Evolutionary conservation across 768 basidiomycete genomes (phyloP).

Genomic region (Neoboletus brunneissimus): DNA sequence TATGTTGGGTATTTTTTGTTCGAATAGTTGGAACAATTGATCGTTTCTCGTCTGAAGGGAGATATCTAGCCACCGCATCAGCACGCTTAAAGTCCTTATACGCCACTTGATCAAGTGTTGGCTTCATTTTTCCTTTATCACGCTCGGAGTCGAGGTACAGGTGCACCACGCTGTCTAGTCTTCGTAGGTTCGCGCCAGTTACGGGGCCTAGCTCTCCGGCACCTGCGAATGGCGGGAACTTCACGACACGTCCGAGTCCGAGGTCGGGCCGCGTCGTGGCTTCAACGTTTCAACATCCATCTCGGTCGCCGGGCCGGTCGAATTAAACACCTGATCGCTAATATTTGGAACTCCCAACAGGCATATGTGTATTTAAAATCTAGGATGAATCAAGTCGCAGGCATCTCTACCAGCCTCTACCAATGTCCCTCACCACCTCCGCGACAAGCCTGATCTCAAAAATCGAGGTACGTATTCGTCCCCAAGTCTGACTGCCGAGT

Average conservation of each 20-base stretch:
- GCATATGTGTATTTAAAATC: not conserved
- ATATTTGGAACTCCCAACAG: not conserved
- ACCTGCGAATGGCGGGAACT: not conserved
- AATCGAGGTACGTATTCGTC: conserved; percentile 18
- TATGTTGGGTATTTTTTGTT: conserved; percentile 7
- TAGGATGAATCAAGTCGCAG: not conserved
- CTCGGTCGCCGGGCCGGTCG: not conserved
- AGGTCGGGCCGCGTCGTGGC: not conserved
- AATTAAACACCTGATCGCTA: conserved; percentile 2
- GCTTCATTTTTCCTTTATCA: too few species aligned
- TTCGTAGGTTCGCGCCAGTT: too few species aligned
- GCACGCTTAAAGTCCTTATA: too few species aligned
- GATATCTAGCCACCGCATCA: too few species aligned
- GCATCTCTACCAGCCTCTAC: not conserved
- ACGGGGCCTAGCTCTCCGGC: too few species aligned
- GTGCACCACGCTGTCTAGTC: too few species aligned
- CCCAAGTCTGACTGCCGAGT: not conserved
- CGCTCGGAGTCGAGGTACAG: too few species aligned
- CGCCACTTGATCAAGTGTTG: too few species aligned
- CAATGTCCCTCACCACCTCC: conserved; percentile 16
- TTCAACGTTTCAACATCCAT: not conserved
- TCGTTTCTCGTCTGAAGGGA: too few species aligned
- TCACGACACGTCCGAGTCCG: not conserved
- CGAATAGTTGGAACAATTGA: not conserved
- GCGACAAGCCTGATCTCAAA: conserved; percentile 25